Evolutionary conservation across 352 stramenopile species (phyloP), one percentile per base, ranked within the genome.

Genomic region (Phytopythium delawarense): DNA sequence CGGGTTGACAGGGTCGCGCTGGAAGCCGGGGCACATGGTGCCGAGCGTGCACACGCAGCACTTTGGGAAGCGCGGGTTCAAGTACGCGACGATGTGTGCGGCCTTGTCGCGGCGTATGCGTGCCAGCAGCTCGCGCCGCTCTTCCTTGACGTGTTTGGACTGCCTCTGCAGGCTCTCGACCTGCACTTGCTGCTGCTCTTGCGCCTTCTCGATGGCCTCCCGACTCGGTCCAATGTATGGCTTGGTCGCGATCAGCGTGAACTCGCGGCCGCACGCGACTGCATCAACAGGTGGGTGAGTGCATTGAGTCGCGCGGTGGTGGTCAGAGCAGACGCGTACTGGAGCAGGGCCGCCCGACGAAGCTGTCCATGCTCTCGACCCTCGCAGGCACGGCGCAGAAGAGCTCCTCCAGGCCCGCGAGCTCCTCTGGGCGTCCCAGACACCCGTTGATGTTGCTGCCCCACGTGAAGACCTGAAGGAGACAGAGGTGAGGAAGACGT

Each of bases 201-300:
- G 71, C 13, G 64, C 66, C 13, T 69, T 71, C 35, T 84, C 81
- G 3, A 92, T 52, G 40, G 91, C 86, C 21, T 96, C 75, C 64
- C 85, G 65, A 12, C 68, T 82, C 5, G 90, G 88, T 2, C 92
- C 94, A n/a, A 97, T 85, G 70, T 98, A 98, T 9, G 94, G 91
- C 64, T 96, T 96, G 0, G 94, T 98, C 2, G 88, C 90, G 15
- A 98, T 81, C 25, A 98, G 55, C 0, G 92, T 98, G 55, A 95
- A 98, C 65, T 98, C 92, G 5, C 90, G 87, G 28, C 91, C 94
- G 69, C 84, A 95, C 7, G 94, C 89, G 64, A 98, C 87, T 94
- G 46, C 16, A 51, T 20, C 6, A 37, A 42, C 35, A 40, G 12
- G 35, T 16, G 12, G 18, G 42, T 58, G 4, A 52, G 28, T 42